Base-by-base conservation (phyloP, 176 grass and related monocot species). In the Coix lacrymajobi region DNA sequence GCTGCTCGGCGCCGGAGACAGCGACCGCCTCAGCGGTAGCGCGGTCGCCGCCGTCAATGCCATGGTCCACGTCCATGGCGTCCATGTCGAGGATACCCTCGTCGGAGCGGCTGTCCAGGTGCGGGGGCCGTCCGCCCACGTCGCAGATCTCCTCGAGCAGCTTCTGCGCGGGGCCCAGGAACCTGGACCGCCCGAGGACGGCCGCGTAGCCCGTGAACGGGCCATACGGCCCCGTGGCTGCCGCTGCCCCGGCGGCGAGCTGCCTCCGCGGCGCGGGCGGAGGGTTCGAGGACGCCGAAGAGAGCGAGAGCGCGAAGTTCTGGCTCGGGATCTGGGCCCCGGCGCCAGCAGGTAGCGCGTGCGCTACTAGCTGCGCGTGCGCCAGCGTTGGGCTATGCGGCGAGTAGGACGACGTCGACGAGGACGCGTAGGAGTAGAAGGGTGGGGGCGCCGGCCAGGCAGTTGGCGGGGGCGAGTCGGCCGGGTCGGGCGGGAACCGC, bases 161-260 rank as follows among this genome's bases (percentile, higher is more conserved):
- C 84, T 92, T 92, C 87, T 89, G 89, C 12, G 97, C 93, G 8
- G 97, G 97, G 3, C 88, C 97, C 2, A 99, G 85, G 69, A 92
- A 99, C 85, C 93, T 77, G 14, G 97, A 99, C 12, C 97, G 85
- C 1, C 85, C 87, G 29, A 99, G 85, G 29, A 99, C 97, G 3
- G 91, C 83, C 0, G 97, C 93, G 63, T 99, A 99, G 56, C 93
- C 97, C 10, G 97, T 99, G 87, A 99, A 99, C 0, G 97, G 97
- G 1, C 91, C 97, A 49, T 88, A 91, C 15, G 94, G 94, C 1
- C 94, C 94, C 3, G 80, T 67, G 33, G 63, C 62, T 9, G 10
- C 69, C 8, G 63, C 62, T 9, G 10, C 69, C 8, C 49, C 89
- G 7, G 13, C 45, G 16, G 30, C 77, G 34, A 80, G 85, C 52